phyloP scores from a whole-genome alignment of 345 rosid genomes.

The Linum tenue region DNA sequence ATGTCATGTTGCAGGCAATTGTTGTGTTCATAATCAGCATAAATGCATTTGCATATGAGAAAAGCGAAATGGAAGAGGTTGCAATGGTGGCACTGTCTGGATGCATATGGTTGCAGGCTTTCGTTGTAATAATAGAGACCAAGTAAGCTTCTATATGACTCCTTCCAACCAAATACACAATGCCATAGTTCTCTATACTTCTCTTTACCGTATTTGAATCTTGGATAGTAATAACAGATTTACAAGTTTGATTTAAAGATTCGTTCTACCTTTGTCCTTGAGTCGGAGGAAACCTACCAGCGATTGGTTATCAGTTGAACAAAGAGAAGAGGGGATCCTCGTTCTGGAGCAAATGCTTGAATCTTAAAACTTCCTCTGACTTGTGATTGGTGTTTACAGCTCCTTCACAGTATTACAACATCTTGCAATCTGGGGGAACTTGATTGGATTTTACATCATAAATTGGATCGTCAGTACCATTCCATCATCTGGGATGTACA shows the following conservation, averaged over 20 bases:
- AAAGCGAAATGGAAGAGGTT: conserved; percentile 94
- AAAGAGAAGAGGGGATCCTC: background rate
- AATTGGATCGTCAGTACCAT: conserved; percentile 80
- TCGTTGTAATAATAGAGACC: conserved; percentile 86
- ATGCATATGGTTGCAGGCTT: conserved; percentile 97
- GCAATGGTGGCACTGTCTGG: conserved; percentile 96
- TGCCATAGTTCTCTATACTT: too few species aligned
- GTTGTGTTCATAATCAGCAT: conserved; percentile 81
- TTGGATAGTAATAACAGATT: too few species aligned
- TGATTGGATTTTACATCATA: conserved; percentile 60
- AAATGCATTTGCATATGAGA: conserved; percentile 75
- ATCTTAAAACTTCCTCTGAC: background rate
- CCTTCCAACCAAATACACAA: background rate
- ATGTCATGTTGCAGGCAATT: conserved; percentile 56
- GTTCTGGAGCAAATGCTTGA: background rate
- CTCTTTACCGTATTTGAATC: too few species aligned
- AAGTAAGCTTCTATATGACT: conserved; percentile 41
- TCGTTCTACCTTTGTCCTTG: too few species aligned
- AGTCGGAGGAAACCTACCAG: too few species aligned
- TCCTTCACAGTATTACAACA: conserved; percentile 81
- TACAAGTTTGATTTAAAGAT: too few species aligned
- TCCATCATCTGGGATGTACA: conserved; percentile 87
- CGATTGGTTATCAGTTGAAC: too few species aligned
- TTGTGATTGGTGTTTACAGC: conserved; percentile 38
- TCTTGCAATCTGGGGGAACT: conserved; percentile 91